Evolutionary conservation across 208 protist species (phyloP).

Genomic region (Trichomonas gallinae): DNA sequence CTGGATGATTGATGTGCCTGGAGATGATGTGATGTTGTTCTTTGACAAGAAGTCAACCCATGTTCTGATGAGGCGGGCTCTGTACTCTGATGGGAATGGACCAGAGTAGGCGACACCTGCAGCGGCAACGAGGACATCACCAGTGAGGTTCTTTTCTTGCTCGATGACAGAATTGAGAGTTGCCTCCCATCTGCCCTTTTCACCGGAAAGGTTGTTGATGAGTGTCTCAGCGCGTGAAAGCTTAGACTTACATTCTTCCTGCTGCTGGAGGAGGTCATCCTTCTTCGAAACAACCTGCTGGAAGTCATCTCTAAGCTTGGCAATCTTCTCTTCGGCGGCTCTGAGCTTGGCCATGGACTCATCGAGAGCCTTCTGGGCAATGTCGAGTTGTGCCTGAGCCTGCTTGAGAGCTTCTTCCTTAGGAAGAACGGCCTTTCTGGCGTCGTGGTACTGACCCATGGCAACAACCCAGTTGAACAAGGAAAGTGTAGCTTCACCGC

Average conservation of each 20-base stretch:
- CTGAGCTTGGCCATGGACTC: constrained; percentile 64
- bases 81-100: constrained; percentile 75
- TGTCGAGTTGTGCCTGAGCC: constrained; percentile 70
- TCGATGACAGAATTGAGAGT: constrained; percentile 64
- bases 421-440: constrained; percentile 55
- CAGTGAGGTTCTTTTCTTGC: constrained; percentile 61
- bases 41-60: not conserved
- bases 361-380: constrained; percentile 65
- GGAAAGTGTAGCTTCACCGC: constrained; percentile 80
- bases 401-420: constrained; percentile 64
- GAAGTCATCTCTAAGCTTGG: constrained; percentile 70
- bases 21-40: constrained; percentile 56
- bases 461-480: constrained; percentile 92
- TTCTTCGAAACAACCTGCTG: constrained; percentile 70
- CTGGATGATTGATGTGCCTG: constrained; percentile 59
- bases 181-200: constrained; percentile 70
- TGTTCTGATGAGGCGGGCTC: constrained; percentile 54
- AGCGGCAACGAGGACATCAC: constrained; percentile 80
- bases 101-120: constrained; percentile 83
- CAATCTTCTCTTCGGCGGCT: constrained; percentile 69
- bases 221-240: constrained; percentile 77
- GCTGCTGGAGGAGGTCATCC: constrained; percentile 67
- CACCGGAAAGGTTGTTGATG: constrained; percentile 78
- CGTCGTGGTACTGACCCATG: constrained; percentile 86
- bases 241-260: constrained; percentile 74